Evolutionary conservation across 768 basidiomycete genomes (phyloP).

Genomic region (Suillus cothurnatus): DNA sequence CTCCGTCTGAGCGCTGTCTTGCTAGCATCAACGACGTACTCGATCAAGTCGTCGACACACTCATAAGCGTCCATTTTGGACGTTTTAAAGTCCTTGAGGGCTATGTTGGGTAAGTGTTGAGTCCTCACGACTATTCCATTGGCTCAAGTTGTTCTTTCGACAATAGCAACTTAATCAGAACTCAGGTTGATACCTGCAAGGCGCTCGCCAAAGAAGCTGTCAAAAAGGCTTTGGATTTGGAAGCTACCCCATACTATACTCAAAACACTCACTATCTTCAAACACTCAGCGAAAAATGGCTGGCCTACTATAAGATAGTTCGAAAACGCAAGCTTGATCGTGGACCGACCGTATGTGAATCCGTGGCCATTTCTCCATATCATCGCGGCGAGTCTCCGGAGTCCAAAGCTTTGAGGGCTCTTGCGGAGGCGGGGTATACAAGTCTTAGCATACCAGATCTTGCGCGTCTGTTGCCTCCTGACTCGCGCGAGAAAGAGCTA

Average conservation of each 20-base stretch:
- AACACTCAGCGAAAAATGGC: slow-evolving; percentile 18
- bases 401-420: slow-evolving; percentile 22
- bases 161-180: slow-evolving; percentile 29
- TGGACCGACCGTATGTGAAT: no score
- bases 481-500: slow-evolving; percentile 39
- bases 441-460: slow-evolving; percentile 21
- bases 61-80: slow-evolving; percentile 40
- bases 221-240: slow-evolving; percentile 38
- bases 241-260: slow-evolving; percentile 41
- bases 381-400: neutral
- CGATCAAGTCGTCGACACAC: slow-evolving; percentile 27
- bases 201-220: slow-evolving; percentile 29
- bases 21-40: slow-evolving; percentile 33
- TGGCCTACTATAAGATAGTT: slow-evolving; percentile 16
- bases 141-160: slow-evolving; percentile 9
- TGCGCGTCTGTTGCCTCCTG: slow-evolving; percentile 17
- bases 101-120: slow-evolving; percentile 37
- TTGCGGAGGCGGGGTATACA: slow-evolving; percentile 35
- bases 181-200: slow-evolving; percentile 31
- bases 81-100: slow-evolving; percentile 39
- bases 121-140: neutral
- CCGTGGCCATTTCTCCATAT: no score
- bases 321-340: neutral
- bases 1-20: slow-evolving; percentile 35
- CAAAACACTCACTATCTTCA: slow-evolving; percentile 24